Conservation (phyloP, 257 asterid genomes). For the Cruciata laevipes region DNA sequence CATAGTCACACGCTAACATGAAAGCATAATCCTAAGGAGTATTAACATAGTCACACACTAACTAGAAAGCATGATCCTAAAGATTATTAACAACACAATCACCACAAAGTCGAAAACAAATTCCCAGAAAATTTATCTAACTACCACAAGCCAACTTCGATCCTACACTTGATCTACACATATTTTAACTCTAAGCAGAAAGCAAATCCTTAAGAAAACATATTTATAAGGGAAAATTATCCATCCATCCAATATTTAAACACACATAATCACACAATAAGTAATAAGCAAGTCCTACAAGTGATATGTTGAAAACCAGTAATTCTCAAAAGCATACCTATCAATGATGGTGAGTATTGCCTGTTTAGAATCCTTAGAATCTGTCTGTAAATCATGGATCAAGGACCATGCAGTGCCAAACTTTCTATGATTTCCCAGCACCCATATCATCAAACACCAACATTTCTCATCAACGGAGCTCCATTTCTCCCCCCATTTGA, state of each 20-base stretch:
- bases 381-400: constrained; percentile 45
- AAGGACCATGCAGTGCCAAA: constrained; percentile 90
- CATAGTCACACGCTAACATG: too few species aligned
- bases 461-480: constrained; percentile 43
- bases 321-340: constrained; percentile 34
- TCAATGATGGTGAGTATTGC: constrained; percentile 80
- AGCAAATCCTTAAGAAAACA: neutral
- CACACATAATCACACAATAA: neutral
- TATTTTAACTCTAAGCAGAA: neutral
- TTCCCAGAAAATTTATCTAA: neutral
- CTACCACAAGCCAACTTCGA: neutral
- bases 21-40: too few species aligned
- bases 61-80: too few species aligned
- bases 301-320: neutral
- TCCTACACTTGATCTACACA: neutral
- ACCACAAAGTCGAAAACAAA: neutral
- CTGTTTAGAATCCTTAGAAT: constrained; percentile 46
- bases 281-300: neutral
- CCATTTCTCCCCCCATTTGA: constrained; percentile 85
- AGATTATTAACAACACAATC: too few species aligned
- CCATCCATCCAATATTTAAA: neutral
- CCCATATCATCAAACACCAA: constrained; percentile 79
- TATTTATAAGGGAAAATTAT: neutral
- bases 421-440: constrained; percentile 71
- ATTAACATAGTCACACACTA: neutral